Evolutionary conservation across 768 basidiomycete genomes (phyloP), one percentile per base, ranked within the genome.

Genomic region (Trametes sanguinea): DNA sequence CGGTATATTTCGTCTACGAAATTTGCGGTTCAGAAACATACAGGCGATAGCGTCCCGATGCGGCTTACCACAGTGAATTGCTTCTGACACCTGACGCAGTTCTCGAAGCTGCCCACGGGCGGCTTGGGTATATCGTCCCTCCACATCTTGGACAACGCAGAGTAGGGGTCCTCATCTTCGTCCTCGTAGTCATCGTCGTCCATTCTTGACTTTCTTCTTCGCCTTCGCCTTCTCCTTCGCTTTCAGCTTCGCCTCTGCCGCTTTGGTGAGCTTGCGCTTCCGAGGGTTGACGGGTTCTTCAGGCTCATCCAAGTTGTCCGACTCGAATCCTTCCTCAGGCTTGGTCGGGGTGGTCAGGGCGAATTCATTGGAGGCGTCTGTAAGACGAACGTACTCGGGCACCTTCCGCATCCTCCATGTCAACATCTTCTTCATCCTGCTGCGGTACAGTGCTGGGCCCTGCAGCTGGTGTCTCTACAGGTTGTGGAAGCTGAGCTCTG

Each of bases 51-150:
- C 22, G 22, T 22, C 22, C 22, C 22, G 14, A 5, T 45, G 4
- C 17, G 17, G 81, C 87, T 60, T 73, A 97, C 96, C 70, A 95
- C 90, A 14, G 92, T 93, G 71, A 96, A 97, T 66, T 88, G 85
- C 61, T 90, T 88, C 53, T 82, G 80, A 72, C 96, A 99, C 57
- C 83, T 82, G 1, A 86, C 91, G 70, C 97, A 99, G 6, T 81
- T 77, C 65, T 87, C 87, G 57, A 95, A 90, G 65, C 85, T 86
- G 1, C 96, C 96, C 4, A 88, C 79, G 3, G 88, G 78, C 1
- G 89, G 91, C 61, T 88, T 88, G 0, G 73, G 65, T 16, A 65
- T 51, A 64, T 75, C 39, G 40, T 48, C 66, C 72, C 71, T 66
- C 75, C 66, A 66, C 51, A 77, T 78, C 69, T 81, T 87, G 9